phyloP scores from a whole-genome alignment of 257 asterid genomes.

The Solanum dulcamara region DNA sequence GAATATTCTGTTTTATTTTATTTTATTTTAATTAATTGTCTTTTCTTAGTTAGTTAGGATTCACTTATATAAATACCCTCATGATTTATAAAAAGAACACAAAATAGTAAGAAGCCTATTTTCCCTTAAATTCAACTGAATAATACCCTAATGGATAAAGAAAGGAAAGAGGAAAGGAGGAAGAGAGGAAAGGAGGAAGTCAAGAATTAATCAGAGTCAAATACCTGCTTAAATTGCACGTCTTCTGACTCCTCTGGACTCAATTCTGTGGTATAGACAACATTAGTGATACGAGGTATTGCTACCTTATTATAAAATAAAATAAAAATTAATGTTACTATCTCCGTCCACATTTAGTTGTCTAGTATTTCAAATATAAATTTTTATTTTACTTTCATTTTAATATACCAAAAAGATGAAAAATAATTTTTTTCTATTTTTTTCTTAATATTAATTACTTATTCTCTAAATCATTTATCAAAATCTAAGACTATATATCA shows the following conservation, averaged over 20 bases:
- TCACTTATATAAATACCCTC: not conserved
- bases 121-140: not conserved
- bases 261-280: slow-evolving; percentile 37
- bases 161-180: not conserved
- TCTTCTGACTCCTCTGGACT: slow-evolving; percentile 69
- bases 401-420: not conserved
- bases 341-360: not conserved
- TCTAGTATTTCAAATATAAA: not conserved
- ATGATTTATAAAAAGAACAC: not conserved
- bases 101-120: not conserved
- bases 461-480: not conserved
- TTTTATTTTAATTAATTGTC: not conserved
- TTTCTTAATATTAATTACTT: not conserved
- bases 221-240: slow-evolving; percentile 67
- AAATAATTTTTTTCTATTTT: not conserved
- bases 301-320: not conserved
- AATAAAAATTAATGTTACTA: not conserved
- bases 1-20: not conserved
- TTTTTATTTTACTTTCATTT: not conserved
- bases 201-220: not conserved
- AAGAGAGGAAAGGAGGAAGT: not conserved
- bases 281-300: not conserved
- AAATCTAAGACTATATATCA: not conserved
- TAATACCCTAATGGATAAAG: not conserved
- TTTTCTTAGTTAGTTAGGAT: not conserved